These are phyloP conservation scores for Nakazawaea wyomingensis DNA, from an alignment of 805 yeast species.

Conservation along the genomic window DNA sequence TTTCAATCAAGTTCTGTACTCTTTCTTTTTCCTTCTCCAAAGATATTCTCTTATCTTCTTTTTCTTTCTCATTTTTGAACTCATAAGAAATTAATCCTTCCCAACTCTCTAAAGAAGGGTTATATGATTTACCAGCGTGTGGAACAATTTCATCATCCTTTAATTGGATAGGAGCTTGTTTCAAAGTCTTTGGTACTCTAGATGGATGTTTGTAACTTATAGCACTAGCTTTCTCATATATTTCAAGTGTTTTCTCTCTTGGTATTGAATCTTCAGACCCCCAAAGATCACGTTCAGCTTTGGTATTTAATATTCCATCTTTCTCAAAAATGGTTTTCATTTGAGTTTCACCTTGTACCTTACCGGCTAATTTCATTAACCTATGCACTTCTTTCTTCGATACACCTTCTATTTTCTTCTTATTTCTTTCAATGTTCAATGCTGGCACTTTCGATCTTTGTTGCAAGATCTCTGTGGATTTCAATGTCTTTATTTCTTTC, in stretches of 20 bases:
- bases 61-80: slow-evolving; percentile 55
- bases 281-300: slow-evolving; percentile 67
- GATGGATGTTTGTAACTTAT: slow-evolving; percentile 48
- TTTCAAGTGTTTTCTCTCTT: slow-evolving; percentile 30
- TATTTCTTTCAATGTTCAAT: slow-evolving; percentile 34
- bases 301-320: slow-evolving; percentile 56
- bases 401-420: slow-evolving; percentile 53
- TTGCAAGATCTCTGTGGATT: slow-evolving; percentile 57
- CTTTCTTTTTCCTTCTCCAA: slow-evolving; percentile 59
- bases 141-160: slow-evolving; percentile 50
- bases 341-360: slow-evolving; percentile 49
- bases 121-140: slow-evolving; percentile 87
- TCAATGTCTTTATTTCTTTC: slow-evolving; percentile 31
- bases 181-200: slow-evolving; percentile 49
- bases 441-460: slow-evolving; percentile 76
- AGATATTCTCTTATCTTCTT: slow-evolving; percentile 58
- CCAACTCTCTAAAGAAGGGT: slow-evolving; percentile 87
- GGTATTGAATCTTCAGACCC: slow-evolving; percentile 29
- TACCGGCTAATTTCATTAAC: slow-evolving; percentile 75
- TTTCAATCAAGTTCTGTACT: slow-evolving; percentile 60
- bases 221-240: slow-evolving; percentile 25
- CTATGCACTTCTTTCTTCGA: slow-evolving; percentile 56
- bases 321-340: slow-evolving; percentile 48
- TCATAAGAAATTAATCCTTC: slow-evolving; percentile 62
- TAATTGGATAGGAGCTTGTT: slow-evolving; percentile 46